Evolutionary conservation across 2,329 filamentous ascomycete species (phyloP), one percentile per base, ranked within the genome.

Genomic region (Arachnomyces sp.): DNA sequence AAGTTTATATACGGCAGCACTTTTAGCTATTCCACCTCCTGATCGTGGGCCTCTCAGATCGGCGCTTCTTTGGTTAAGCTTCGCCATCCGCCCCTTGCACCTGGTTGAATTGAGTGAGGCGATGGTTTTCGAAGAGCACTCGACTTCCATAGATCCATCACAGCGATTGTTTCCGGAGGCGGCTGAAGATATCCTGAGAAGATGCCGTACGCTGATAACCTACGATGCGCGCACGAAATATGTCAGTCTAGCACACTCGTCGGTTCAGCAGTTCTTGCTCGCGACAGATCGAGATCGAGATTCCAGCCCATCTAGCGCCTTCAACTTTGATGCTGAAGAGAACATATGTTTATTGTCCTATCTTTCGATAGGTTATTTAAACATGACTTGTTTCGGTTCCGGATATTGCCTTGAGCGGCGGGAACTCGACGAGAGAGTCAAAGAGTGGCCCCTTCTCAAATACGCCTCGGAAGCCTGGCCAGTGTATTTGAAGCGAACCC

Each of bases 171-270:
- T 16, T 2, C 32, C 32, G 12, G 32, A 14, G n/a, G 32, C 4
- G 20, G 32, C 32, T 12, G 32, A 34, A 34, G 32, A 34, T 12
- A 34, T 34, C 20, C n/a, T 34, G 20, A 34, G 20, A 34, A 11
- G 32, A 34, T 34, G 32, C 32, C 32, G 32, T 17, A 34, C 8
- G 3, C 32, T 34, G 4, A n/a, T 34, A 11, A 16, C 12, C 14
- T 34, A 34, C n/a, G 20, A 34, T 8, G 32, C 15, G 15, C 15
- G 12, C 20, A 17, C 32, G 32, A 34, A 34, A 16, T 16, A 17
- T 16, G 32, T 14, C 16, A 34, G 9, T 16, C 32, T 34, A 14
- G 32, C 32, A 9, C 32, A 34, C 32, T 34, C 32, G 7, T 34
- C 32, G 12, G 32, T 34, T 34, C 32, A 20, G 12, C 15, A 34